These are phyloP conservation scores for Pseudogymnoascus sp. DNA, from an alignment of 2,329 filamentous ascomycete species.

Conservation along the genomic window DNA sequence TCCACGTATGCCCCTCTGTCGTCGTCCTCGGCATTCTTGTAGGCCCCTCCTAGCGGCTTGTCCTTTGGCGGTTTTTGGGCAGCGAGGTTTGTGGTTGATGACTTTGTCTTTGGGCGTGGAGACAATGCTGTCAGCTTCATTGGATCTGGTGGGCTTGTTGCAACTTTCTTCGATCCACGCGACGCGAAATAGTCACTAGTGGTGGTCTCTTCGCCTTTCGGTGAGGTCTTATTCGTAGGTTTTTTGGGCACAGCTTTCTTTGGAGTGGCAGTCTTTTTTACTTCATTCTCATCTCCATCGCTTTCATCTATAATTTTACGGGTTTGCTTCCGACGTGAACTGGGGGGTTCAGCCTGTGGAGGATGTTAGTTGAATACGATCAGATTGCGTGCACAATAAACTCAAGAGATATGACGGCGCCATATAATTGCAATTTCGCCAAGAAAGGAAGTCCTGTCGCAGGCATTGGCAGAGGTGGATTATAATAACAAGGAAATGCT, in stretches of 20 bases:
- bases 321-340: slow-evolving; percentile 27
- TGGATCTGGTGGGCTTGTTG: neutral
- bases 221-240: slow-evolving; percentile 29
- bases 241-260: slow-evolving; percentile 57
- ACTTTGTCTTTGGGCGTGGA: neutral
- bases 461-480: neutral
- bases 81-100: neutral
- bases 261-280: slow-evolving; percentile 39
- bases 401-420: neutral
- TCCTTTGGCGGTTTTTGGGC: slow-evolving; percentile 8
- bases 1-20: slow-evolving; percentile 55
- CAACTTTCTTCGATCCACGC: slow-evolving; percentile 13
- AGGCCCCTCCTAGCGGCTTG: neutral
- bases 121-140: neutral
- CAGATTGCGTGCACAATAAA: neutral
- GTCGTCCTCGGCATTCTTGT: slow-evolving; percentile 34
- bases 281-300: slow-evolving; percentile 59
- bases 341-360: neutral
- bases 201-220: slow-evolving; percentile 28
- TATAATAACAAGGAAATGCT: slow-evolving; percentile 6
- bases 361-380: slow-evolving; percentile 9
- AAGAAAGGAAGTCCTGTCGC: neutral
- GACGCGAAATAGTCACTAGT: slow-evolving; percentile 31
- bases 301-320: slow-evolving; percentile 76
- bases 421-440: neutral